Percentiles rank a stretch among this genome's conserved stretches.
Evolutionary conservation across 129 eudicot species (phyloP).

Genomic region (Lactuca sativa): DNA sequence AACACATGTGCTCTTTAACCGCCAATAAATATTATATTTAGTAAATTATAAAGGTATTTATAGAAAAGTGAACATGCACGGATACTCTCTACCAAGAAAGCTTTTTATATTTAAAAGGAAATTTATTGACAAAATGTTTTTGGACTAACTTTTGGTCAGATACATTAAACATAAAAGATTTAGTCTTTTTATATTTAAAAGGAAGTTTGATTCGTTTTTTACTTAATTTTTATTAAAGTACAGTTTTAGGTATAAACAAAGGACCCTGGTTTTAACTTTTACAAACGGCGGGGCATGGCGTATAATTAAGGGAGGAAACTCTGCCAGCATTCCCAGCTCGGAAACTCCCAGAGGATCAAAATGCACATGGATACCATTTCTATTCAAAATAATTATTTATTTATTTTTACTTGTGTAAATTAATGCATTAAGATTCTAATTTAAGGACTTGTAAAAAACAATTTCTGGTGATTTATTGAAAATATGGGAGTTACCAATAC

Average conservation of each 20-base stretch:
- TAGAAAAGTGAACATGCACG: not conserved
- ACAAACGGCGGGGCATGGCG: constrained; percentile 1
- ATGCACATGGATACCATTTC: constrained; percentile 30
- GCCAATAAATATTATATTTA: not conserved
- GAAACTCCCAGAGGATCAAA: constrained; percentile 19
- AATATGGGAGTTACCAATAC: too few species aligned
- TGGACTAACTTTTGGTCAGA: not conserved
- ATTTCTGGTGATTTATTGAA: too few species aligned
- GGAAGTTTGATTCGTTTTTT: constrained; percentile 6
- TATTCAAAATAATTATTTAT: constrained; percentile 5
- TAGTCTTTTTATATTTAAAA: not conserved
- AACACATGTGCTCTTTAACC: not conserved
- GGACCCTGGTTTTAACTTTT: not conserved
- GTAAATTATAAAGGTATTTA: not conserved
- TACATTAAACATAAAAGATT: not conserved
- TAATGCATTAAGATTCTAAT: not conserved
- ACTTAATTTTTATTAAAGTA: not conserved
- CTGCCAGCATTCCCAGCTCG: constrained; percentile 12
- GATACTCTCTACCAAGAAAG: not conserved
- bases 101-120: not conserved
- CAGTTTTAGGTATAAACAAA: not conserved
- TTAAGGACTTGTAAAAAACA: not conserved
- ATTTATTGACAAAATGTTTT: not conserved
- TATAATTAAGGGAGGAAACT: not conserved
- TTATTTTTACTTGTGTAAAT: not conserved